Base-by-base conservation (phyloP, 768 basidiomycete genomes). In the Lentinula edodes region DNA sequence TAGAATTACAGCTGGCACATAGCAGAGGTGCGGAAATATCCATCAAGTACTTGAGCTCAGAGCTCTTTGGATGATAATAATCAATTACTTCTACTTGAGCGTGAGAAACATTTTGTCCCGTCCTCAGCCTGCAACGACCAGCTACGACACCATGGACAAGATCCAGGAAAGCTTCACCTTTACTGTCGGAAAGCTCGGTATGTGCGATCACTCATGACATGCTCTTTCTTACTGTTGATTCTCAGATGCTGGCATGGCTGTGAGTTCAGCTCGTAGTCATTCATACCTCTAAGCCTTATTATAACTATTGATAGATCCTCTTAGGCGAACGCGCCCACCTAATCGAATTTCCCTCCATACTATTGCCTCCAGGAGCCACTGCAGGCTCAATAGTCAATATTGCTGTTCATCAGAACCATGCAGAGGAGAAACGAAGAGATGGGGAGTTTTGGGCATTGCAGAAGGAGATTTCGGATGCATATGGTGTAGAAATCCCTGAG, bases 301-400 rank as follows among this genome's bases (percentile, higher is more conserved):
- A 28, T 28, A n/a, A 34, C n/a, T 35, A 32, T 46, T 16, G 10
- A 46, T 20, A 94, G 93, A 95, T 97, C 65, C 83, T 96, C 1
- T 82, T 98, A 13, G 95, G 96, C 15, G 93, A 93, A 72, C 85
- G 93, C 46, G 95, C 95, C 16, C 96, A 98, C 70, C 82, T 98
- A 39, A 96, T 99, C 67, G 96, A 99, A 74, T 99, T 98, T 73
- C 97, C 97, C 1, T 98, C 97, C 0, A 81, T 99, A 42, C 83
- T 98, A 1, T 79, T 98, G 6, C 97, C 97, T 0, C 91, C 95
- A 0, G 95, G 95, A 13, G 88, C 93, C 1, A 87, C 90, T 8
- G 86, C 95, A 0, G 97, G 97, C 5, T 97, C 94, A 18, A 98
- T 99, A 66, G 93, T 99, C 67, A 97, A 94, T 71, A 98, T 98